phyloP scores from a whole-genome alignment of 2,329 filamentous ascomycete species.

The Elsinoe fawcettii region DNA sequence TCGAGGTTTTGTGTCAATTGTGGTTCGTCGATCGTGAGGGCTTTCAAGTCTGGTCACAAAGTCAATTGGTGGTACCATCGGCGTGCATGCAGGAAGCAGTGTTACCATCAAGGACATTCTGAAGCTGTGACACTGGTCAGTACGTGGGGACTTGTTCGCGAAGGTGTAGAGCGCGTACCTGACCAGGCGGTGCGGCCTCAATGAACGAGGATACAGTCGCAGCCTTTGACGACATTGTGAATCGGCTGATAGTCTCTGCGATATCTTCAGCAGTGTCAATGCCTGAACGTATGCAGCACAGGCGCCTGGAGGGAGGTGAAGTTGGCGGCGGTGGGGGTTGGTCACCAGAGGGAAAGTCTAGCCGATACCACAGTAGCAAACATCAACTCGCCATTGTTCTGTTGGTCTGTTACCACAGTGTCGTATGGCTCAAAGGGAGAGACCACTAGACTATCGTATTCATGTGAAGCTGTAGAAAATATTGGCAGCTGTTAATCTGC shows the following conservation, averaged over 20 bases:
- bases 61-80: neutral
- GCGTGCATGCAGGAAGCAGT: slow-evolving; percentile 30
- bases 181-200: slow-evolving; percentile 87
- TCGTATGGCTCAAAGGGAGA: no score
- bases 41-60: slow-evolving; percentile 68
- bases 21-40: slow-evolving; percentile 63
- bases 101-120: slow-evolving; percentile 75
- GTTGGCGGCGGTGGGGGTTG: neutral
- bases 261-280: neutral
- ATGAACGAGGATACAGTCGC: slow-evolving; percentile 64
- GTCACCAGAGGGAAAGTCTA: neutral
- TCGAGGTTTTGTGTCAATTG: slow-evolving; percentile 62
- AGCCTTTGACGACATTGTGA: slow-evolving; percentile 29
- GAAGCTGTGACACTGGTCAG: slow-evolving; percentile 50
- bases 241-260: neutral
- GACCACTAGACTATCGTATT: no score
- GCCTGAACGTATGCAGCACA: neutral
- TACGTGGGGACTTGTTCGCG: slow-evolving; percentile 23
- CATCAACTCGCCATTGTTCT: neutral
- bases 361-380: neutral
- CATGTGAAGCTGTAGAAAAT: no score
- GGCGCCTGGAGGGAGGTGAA: slow-evolving; percentile 4
- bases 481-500: no score
- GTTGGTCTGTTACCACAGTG: neutral
- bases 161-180: slow-evolving; percentile 52